phyloP scores from a whole-genome alignment of 1,139 yeast genomes.

The Insectozyma bohioensis region DNA sequence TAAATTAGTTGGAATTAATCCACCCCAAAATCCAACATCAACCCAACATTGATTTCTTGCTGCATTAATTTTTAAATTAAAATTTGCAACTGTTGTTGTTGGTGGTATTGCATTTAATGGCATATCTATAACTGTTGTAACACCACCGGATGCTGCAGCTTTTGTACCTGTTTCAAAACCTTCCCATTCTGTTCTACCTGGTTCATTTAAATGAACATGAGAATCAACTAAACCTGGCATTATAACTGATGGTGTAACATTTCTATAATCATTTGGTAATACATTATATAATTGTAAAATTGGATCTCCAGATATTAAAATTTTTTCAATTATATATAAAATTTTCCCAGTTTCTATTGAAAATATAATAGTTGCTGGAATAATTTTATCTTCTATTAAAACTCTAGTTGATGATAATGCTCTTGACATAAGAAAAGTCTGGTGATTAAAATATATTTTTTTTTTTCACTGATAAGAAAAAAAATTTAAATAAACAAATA shows the following conservation, averaged over 20 bases:
- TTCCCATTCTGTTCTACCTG: conserved; percentile 95
- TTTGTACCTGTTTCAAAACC: conserved; percentile 92
- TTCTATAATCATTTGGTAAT: conserved; percentile 38
- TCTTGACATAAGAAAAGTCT: conserved; percentile 42
- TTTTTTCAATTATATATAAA: conserved; percentile 41
- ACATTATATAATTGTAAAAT: conserved; percentile 44
- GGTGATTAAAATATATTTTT: conserved; percentile 1
- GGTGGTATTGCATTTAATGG: conserved; percentile 96
- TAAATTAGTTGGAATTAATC: conserved; percentile 76
- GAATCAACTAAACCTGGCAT: conserved; percentile 93
- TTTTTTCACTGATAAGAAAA: conserved; percentile 4
- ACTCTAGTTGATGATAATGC: conserved; percentile 71
- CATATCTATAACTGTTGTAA: conserved; percentile 94
- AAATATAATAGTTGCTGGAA: conserved; percentile 68
- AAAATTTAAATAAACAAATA: conserved; percentile 1
- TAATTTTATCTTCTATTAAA: conserved; percentile 48
- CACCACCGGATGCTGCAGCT: conserved; percentile 94
- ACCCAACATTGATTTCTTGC: conserved; percentile 86
- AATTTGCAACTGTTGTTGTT: conserved; percentile 78
- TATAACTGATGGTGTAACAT: conserved; percentile 64
- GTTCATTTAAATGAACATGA: conserved; percentile 92
- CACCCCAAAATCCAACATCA: conserved; percentile 97
- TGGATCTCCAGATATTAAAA: conserved; percentile 38
- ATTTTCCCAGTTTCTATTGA: conserved; percentile 67
- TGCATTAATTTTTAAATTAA: conserved; percentile 71